Base-by-base conservation (phyloP, 2,329 filamentous ascomycete genomes). In the Hypoxylon sp. region DNA sequence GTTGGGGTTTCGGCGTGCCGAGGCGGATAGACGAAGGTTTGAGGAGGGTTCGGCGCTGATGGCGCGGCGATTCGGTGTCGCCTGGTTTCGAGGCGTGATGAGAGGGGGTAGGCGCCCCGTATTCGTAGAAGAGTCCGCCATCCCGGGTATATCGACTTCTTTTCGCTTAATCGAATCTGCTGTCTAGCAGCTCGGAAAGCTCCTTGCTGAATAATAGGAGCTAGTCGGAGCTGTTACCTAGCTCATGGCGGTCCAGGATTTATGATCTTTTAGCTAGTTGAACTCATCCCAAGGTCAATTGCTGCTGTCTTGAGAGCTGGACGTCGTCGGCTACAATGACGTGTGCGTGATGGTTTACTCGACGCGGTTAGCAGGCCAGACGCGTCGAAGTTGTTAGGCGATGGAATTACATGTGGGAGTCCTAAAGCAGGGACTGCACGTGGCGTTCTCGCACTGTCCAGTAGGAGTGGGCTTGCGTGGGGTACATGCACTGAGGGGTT, bases 11-110 rank as follows among this genome's bases (percentile, higher is more conserved):
- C 81, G 80, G 46, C 80, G 78, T 1, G 79, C 85, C 1, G 86
- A 87, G 35, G 81, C 82, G 8, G 83, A 83, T 44, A 82, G 81
- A 10, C 82, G 83, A 29, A 64, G 54, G 21, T 78, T 80, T 11
- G 84, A 82, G 4, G 79, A 73, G 0, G 83, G 81, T 2, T 85
- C 80, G 60, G 75, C 77, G 69, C 74, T 77, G 51, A 71, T 63
- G 35, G 76, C 77, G 50, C 76, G 78, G 21, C 75, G 76, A 58
- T 72, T 77, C 6, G 80, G 78, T 1, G 80, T 81, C 32, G 71
- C 56, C 8, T 69, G 62, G 6, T 61, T 61, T 59, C 73, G 71
- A 1, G 77, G 77, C 2, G 77, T 78, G 58, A 56, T 72, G 21
- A 76, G 62, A 17, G 72, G 72, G 11, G 66, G 63, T 0, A 75